Conservation (phyloP, 2,329 filamentous ascomycete species). For the Arthrocladium fulminans region DNA sequence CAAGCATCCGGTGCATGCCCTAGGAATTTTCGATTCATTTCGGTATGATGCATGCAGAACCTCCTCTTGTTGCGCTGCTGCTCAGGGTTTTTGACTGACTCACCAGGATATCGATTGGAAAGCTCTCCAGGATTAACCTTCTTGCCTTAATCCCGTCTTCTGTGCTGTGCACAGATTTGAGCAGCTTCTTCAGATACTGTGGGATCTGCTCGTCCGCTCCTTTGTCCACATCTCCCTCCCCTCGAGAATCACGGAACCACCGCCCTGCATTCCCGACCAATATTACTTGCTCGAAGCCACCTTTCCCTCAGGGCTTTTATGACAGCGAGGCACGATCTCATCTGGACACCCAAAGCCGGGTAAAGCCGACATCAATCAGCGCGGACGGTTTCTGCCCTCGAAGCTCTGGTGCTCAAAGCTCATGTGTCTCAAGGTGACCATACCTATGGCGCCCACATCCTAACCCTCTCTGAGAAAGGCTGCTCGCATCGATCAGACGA, state of each 20-base stretch:
- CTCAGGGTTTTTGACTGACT: neutral
- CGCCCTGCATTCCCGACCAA: neutral
- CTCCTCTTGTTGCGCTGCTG: conserved; percentile 2
- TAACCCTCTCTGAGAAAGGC: neutral
- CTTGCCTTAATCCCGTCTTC: neutral
- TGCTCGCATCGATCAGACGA: neutral
- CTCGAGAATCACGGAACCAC: neutral
- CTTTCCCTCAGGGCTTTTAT: neutral
- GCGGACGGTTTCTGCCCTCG: no score
- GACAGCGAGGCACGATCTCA: no score
- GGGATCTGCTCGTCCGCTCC: conserved; percentile 9
- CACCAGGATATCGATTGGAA: conserved; percentile 1
- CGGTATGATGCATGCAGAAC: conserved; percentile 2
- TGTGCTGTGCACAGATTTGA: conserved; percentile 7
- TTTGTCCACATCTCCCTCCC: neutral
- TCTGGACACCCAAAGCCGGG: no score
- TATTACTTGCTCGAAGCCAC: neutral
- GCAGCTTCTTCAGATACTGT: neutral
- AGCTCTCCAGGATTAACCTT: neutral
- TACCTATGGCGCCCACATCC: neutral
- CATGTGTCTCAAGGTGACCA: neutral
- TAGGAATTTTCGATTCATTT: neutral
- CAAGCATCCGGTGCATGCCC: neutral
- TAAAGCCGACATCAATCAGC: neutral
- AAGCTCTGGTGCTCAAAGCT: no score